These are phyloP conservation scores for Chaetomium olivaceum DNA, from an alignment of 2,329 filamentous ascomycete genomes.

Conservation along the genomic window DNA sequence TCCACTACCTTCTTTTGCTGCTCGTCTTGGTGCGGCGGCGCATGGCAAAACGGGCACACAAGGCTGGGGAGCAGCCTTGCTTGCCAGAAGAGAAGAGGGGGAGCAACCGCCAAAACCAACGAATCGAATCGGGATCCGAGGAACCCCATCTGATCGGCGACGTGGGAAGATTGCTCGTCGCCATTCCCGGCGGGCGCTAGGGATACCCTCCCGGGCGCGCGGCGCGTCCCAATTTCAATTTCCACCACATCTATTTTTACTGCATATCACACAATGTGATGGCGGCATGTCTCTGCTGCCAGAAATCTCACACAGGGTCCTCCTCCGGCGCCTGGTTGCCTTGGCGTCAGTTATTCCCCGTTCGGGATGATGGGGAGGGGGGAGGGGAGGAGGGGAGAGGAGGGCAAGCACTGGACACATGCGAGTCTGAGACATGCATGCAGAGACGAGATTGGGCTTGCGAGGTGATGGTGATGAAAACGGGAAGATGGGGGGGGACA, in stretches of 20 bases:
- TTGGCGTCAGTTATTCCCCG: background rate
- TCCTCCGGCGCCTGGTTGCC: background rate
- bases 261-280: constrained; percentile 3
- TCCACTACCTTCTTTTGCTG: background rate
- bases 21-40: background rate
- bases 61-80: constrained; percentile 1
- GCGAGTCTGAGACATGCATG: constrained; percentile 23
- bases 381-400: no score
- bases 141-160: constrained; percentile 10
- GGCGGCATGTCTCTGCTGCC: background rate
- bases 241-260: constrained; percentile 1
- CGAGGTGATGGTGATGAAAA: background rate
- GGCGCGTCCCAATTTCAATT: constrained; percentile 6
- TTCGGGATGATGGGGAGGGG: background rate
- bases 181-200: constrained; percentile 13
- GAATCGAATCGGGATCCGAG: constrained; percentile 7
- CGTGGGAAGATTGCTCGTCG: constrained; percentile 1
- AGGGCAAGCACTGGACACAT: background rate
- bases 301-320: background rate
- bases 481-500: background rate
- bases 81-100: no score
- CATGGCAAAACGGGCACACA: background rate
- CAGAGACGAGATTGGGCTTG: constrained; percentile 17
- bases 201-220: background rate
- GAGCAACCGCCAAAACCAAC: no score